A percentile compares a stretch with the other conserved stretches of the same genome.
These are phyloP conservation scores for Penicillium hesseltinei DNA, from an alignment of 2,329 filamentous ascomycete genomes.

Conservation along the genomic window DNA sequence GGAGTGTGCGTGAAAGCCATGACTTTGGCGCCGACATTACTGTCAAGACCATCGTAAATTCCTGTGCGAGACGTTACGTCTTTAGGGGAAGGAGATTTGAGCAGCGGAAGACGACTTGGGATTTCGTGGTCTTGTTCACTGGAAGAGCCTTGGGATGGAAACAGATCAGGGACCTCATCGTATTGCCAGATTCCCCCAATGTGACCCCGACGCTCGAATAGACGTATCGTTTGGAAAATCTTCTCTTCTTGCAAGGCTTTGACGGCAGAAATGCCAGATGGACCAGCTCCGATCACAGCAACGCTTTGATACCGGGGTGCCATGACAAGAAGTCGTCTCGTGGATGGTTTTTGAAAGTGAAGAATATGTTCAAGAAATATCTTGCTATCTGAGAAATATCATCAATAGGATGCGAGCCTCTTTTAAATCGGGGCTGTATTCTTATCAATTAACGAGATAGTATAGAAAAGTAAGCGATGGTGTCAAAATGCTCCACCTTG, in stretches of 20 bases:
- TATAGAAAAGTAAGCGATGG: background rate
- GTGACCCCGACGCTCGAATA: conserved; percentile 34
- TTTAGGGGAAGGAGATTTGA: conserved; percentile 16
- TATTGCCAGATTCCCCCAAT: conserved; percentile 35
- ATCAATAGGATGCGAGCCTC: background rate
- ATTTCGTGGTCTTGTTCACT: conserved; percentile 1
- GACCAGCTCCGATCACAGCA: conserved; percentile 28
- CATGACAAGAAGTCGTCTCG: background rate
- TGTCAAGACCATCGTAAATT: conserved; percentile 26
- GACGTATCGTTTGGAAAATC: conserved; percentile 30
- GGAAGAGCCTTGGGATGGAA: conserved; percentile 11
- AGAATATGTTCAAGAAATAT: too few species aligned
- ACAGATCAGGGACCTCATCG: conserved; percentile 28
- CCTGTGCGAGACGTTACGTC: conserved; percentile 26
- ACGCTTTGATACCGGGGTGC: conserved; percentile 10
- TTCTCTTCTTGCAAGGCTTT: conserved; percentile 34
- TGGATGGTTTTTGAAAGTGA: background rate
- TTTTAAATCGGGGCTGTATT: background rate
- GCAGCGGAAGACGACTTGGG: conserved; percentile 20
- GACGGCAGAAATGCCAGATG: conserved; percentile 29
- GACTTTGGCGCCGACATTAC: conserved; percentile 28
- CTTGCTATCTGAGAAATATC: background rate
- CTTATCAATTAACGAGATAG: background rate
- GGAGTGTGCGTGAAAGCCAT: conserved; percentile 32
- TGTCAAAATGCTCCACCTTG: conserved; percentile 5